Evolutionary conservation across 768 basidiomycete species (phyloP).

Genomic region (Scleroderma citrinum): DNA sequence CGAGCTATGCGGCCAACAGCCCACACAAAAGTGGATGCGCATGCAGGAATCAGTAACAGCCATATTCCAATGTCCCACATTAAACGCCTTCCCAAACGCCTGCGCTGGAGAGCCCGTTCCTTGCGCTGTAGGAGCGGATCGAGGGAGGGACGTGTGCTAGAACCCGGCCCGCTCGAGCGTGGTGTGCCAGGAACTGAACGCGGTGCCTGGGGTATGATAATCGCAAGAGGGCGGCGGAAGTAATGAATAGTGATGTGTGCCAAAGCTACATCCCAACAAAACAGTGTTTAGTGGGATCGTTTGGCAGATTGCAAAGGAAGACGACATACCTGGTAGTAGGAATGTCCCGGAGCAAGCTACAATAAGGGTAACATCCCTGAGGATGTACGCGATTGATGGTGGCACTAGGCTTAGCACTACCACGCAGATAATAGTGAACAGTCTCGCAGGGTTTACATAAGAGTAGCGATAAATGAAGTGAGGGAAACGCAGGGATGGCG

Average conservation of each 20-base stretch:
- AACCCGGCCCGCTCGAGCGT: constrained; percentile 10
- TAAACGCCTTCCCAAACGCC: constrained; percentile 63
- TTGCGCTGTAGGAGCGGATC: constrained; percentile 83
- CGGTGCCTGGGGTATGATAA: constrained; percentile 61
- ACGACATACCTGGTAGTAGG: constrained; percentile 49
- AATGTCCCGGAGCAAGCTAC: constrained; percentile 53
- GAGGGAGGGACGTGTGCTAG: constrained; percentile 28
- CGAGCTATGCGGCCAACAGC: constrained; percentile 44
- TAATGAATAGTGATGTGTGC: constrained; percentile 80
- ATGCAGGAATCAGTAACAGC: constrained; percentile 58
- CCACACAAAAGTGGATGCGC: constrained; percentile 54
- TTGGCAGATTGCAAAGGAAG: neutral
- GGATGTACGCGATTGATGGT: constrained; percentile 27
- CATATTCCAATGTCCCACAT: constrained; percentile 84
- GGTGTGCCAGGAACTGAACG: constrained; percentile 17
- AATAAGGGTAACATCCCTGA: constrained; percentile 46
- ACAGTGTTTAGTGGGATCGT: too few species aligned
- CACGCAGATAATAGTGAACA: constrained; percentile 36
- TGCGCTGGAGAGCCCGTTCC: constrained; percentile 75
- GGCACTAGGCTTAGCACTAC: constrained; percentile 44
- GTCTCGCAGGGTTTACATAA: constrained; percentile 42
- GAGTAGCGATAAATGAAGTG: constrained; percentile 33
- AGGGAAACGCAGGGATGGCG: constrained; percentile 47
- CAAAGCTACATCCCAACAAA: constrained; percentile 48
- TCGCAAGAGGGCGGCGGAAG: constrained; percentile 77